Evolutionary conservation across 257 asterid genomes (phyloP).

Genomic region (Solanum bulbocastanum): DNA sequence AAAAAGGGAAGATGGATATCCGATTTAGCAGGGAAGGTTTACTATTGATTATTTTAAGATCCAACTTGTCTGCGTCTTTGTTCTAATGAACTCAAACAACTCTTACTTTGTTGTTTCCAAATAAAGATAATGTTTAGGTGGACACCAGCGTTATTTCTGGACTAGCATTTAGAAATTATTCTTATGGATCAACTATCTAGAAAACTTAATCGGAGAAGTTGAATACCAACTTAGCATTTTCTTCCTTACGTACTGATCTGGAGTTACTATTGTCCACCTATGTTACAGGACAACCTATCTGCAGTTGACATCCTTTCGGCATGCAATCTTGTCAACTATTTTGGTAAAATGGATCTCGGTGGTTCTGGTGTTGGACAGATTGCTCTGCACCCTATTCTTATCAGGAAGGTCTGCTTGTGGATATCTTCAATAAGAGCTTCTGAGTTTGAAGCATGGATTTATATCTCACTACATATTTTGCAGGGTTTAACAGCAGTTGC

Average conservation of each 20-base stretch:
- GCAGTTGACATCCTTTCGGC: slow-evolving; percentile 99
- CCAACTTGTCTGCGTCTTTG: background rate
- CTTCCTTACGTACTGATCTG: slow-evolving; percentile 7
- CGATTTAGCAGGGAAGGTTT: background rate
- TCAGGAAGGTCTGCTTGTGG: slow-evolving; percentile 53
- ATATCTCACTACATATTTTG: background rate
- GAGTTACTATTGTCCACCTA: slow-evolving; percentile 12
- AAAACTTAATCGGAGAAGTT: background rate
- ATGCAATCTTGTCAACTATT: slow-evolving; percentile 94
- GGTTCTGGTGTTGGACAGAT: slow-evolving; percentile 99
- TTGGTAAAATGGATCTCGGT: slow-evolving; percentile 92
- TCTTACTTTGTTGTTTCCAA: background rate
- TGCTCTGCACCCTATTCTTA: slow-evolving; percentile 77
- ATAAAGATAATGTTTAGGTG: background rate
- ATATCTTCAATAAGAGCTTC: slow-evolving; percentile 2
- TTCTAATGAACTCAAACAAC: background rate
- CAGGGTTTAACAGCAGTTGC: slow-evolving; percentile 97
- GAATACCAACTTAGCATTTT: background rate
- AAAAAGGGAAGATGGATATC: background rate
- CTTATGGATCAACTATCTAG: background rate
- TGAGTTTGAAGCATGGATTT: background rate
- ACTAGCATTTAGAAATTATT: background rate
- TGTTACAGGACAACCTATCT: slow-evolving; percentile 92
- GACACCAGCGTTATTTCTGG: background rate
- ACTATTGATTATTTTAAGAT: background rate